Conservation (phyloP, 208 protist species). For the Trypanosomatidae sp. region DNA sequence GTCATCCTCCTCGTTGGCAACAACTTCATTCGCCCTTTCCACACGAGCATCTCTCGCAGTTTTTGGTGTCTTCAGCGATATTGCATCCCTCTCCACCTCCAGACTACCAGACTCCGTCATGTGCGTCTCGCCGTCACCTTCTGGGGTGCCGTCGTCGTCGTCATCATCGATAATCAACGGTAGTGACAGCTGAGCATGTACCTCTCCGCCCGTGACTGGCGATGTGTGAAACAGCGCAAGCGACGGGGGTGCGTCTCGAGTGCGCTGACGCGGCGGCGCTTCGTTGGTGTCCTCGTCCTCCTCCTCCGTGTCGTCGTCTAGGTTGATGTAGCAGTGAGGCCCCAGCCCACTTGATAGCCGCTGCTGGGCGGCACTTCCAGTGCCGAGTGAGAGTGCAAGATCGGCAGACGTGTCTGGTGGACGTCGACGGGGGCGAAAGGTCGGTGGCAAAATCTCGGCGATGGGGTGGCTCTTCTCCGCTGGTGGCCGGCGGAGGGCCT, state of each 20-base stretch:
- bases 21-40: conserved; percentile 4
- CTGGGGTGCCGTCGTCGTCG: conserved; percentile 7
- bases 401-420: conserved; percentile 5
- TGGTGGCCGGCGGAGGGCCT: conserved; percentile 3
- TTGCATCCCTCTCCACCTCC: background rate
- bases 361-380: background rate
- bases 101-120: background rate
- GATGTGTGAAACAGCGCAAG: background rate
- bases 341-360: background rate
- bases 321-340: conserved; percentile 9
- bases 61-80: background rate
- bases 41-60: background rate
- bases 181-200: background rate
- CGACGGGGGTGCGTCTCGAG: background rate
- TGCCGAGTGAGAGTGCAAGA: background rate
- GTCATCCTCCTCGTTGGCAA: conserved; percentile 7
- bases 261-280: conserved; percentile 1
- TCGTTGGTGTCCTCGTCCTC: conserved; percentile 16
- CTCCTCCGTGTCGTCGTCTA: conserved; percentile 21
- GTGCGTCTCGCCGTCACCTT: background rate
- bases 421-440: conserved; percentile 55
- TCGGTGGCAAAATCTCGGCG: conserved; percentile 54
- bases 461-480: conserved; percentile 34
- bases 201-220: background rate
- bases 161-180: conserved; percentile 12